Base-by-base conservation (phyloP, 1,139 yeast species). In the Meyerozyma athensensis region DNA sequence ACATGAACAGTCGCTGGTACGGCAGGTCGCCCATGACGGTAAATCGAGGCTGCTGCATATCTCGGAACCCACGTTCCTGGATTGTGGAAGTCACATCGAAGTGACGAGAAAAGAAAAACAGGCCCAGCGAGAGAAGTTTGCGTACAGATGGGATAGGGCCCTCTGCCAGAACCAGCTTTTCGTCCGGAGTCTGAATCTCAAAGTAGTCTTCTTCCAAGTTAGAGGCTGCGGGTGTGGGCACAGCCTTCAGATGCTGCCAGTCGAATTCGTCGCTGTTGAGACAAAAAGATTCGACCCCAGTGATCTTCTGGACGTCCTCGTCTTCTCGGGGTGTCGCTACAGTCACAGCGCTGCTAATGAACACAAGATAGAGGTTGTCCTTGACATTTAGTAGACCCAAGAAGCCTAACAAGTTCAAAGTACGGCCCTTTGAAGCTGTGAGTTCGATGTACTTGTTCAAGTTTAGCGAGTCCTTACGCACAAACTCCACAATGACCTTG, bases 11-110 rank as follows among this genome's bases (percentile, higher is more conserved):
- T 34, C 69, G 62, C 48, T 77, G 80, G 50, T 75, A 79, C 3
- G 66, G 60, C 10, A 67, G 61, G 42, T 61, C 70, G 14, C 77
- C 72, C 42, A 67, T 50, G 43, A 72, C 56, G 35, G 44, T 47
- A 41, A 60, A 63, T 4, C 44, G 39, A 17, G 62, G 54, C 33
- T 50, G 42, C 8, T 59, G 41, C 5, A 68, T 67, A 28, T 42
- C 35, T 28, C 38, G 36, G 33, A 62, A 45, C 0, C 72, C 71
- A 47, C 89, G 59, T 44, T 75, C 84, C 54, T 82, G 87, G 3
- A 80, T 45, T 23, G 65, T 72, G 19, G 79, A 75, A 0, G 86
- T 77, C 24, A 83, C 58, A 54, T 84, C 92, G 51, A 81, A 81
- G 41, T 78, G 72, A 24, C 70, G 65, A 0, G 89, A 80, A 55